Evolutionary conservation across 2,329 filamentous ascomycete species (phyloP).

Genomic region (Pestalotiopsis sp.): DNA sequence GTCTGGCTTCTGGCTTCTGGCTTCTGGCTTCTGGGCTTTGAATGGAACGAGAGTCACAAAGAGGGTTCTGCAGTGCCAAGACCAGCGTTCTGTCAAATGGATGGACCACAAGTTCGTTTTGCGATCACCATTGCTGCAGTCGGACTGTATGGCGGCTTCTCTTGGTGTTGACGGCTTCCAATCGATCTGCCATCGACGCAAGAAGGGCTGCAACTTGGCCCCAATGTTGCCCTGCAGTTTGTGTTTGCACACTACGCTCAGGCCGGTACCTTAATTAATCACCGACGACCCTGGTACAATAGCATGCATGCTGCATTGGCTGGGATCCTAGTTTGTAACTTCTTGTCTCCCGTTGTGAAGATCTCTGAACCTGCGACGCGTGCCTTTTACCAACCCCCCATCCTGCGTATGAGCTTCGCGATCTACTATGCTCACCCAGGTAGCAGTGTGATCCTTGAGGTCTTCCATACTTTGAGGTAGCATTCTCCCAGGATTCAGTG

Average conservation of each 20-base stretch:
- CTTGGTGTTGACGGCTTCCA: neutral
- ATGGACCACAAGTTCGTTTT: neutral
- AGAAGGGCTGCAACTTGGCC: neutral
- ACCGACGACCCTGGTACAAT: neutral
- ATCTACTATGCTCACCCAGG: neutral
- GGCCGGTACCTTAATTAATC: neutral
- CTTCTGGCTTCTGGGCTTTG: neutral
- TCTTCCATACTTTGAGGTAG: neutral
- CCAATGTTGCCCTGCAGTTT: neutral
- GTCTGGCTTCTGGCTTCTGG: neutral
- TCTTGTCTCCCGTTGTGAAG: neutral
- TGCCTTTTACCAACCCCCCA: neutral
- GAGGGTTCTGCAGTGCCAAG: neutral
- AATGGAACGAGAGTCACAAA: neutral
- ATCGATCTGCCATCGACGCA: neutral
- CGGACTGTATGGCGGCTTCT: neutral
- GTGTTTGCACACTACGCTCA: neutral
- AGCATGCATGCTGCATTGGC: neutral
- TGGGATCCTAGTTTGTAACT: neutral
- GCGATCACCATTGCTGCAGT: neutral
- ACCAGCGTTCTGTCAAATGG: neutral
- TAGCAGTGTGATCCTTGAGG: neutral
- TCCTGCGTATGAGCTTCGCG: neutral
- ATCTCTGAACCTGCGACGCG: neutral
- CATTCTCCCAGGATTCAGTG: constrained; percentile 1